Evolutionary conservation across 2,329 filamentous ascomycete genomes (phyloP).

Genomic region (Paramyrothecium roridum): DNA sequence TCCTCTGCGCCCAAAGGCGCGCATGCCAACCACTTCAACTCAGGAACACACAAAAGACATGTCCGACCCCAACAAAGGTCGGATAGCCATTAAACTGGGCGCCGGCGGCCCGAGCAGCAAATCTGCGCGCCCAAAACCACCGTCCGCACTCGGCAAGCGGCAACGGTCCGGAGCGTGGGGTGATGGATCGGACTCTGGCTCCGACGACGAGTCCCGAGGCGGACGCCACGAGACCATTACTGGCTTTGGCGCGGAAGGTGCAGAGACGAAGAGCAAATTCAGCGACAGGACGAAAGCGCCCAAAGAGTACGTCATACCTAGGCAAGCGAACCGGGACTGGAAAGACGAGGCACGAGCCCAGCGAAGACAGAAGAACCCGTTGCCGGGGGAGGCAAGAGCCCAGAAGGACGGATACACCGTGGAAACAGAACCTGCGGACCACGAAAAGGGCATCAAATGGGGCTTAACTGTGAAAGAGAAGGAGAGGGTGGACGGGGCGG

Average conservation of each 20-base stretch:
- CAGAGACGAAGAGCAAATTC: slow-evolving; percentile 33
- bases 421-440: slow-evolving; percentile 37
- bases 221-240: slow-evolving; percentile 44
- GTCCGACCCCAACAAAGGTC: slow-evolving; percentile 31
- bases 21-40: no score
- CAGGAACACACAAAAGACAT: slow-evolving; percentile 19
- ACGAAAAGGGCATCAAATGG: slow-evolving; percentile 54
- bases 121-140: slow-evolving; percentile 27
- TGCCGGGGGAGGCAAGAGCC: slow-evolving; percentile 54
- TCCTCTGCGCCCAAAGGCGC: no score
- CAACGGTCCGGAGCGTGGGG: slow-evolving; percentile 38
- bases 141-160: slow-evolving; percentile 47
- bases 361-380: slow-evolving; percentile 48
- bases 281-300: slow-evolving; percentile 22
- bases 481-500: slow-evolving; percentile 52
- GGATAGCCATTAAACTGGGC: slow-evolving; percentile 50
- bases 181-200: slow-evolving; percentile 40
- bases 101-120: slow-evolving; percentile 21
- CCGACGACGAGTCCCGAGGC: slow-evolving; percentile 22
- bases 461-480: slow-evolving; percentile 45
- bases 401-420: slow-evolving; percentile 29
- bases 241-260: slow-evolving; percentile 44
- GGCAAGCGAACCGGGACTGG: slow-evolving; percentile 61
- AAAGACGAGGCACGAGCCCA: slow-evolving; percentile 48
- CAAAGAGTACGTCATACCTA: slow-evolving; percentile 53